phyloP scores from a whole-genome alignment of 805 yeast genomes.

The Candida qinlingensis region DNA sequence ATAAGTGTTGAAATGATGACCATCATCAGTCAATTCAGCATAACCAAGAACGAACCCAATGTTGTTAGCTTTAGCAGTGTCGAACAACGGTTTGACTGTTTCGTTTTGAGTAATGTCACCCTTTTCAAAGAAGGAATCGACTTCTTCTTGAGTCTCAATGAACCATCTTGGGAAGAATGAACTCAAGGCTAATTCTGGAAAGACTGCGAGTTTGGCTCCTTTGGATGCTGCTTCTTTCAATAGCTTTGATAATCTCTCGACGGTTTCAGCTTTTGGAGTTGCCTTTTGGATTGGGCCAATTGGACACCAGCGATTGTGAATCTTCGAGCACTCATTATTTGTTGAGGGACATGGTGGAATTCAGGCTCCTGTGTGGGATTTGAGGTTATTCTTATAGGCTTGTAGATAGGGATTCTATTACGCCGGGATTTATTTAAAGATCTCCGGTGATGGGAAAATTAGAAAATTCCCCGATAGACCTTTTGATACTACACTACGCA shows the following conservation, averaged over 20 bases:
- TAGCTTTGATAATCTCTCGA: constrained; percentile 26
- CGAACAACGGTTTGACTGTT: constrained; percentile 28
- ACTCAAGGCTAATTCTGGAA: constrained; percentile 33
- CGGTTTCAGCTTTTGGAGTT: constrained; percentile 27
- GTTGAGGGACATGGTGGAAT: not conserved
- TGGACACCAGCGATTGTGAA: constrained; percentile 32
- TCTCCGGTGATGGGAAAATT: not conserved
- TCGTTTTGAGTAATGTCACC: constrained; percentile 29
- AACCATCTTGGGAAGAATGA: constrained; percentile 34
- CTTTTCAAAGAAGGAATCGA: constrained; percentile 31
- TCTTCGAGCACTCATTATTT: constrained; percentile 18
- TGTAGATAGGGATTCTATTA: not conserved
- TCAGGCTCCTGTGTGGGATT: no score
- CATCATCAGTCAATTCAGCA: constrained; percentile 34
- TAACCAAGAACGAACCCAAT: constrained; percentile 33
- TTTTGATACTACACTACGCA: no score
- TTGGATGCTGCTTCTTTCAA: constrained; percentile 28
- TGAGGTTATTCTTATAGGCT: not conserved
- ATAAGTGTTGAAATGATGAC: constrained; percentile 31
- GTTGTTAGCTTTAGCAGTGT: constrained; percentile 24
- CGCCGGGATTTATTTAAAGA: not conserved
- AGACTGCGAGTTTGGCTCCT: constrained; percentile 31
- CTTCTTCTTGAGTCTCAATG: constrained; percentile 30
- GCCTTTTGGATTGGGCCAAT: constrained; percentile 31
- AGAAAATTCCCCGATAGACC: not conserved